Conservation (phyloP, 2,329 filamentous ascomycete genomes). For the Ascomycota sp. region DNA sequence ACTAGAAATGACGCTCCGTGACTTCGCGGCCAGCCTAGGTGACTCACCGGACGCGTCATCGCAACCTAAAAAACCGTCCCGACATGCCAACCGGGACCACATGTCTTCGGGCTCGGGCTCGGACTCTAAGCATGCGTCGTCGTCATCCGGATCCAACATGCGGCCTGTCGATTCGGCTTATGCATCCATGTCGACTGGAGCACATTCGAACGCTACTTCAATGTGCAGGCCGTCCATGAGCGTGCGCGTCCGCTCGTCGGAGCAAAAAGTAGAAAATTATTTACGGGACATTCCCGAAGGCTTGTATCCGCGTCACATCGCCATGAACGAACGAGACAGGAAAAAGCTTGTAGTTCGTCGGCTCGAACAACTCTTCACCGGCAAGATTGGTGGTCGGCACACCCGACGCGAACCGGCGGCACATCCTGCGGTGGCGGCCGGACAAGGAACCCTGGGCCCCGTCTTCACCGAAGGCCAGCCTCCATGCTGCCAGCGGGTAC, state of each 20-base stretch:
- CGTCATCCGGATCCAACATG: slow-evolving; percentile 30
- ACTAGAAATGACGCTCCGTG: slow-evolving; percentile 50
- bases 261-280: slow-evolving; percentile 47
- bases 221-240: slow-evolving; percentile 15
- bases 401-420: slow-evolving; percentile 7
- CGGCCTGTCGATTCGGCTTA: slow-evolving; percentile 41
- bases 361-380: slow-evolving; percentile 66
- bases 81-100: slow-evolving; percentile 16
- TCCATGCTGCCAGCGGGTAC: slow-evolving; percentile 6
- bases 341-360: slow-evolving; percentile 59
- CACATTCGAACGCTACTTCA: slow-evolving; percentile 21
- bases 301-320: slow-evolving; percentile 37
- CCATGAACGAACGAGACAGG: slow-evolving; percentile 52
- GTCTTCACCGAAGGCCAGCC: slow-evolving; percentile 10
- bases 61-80: slow-evolving; percentile 17
- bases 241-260: slow-evolving; percentile 19
- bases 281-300: slow-evolving; percentile 53
- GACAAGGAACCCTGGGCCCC: slow-evolving; percentile 3
- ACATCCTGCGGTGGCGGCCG: slow-evolving; percentile 2
- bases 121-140: slow-evolving; percentile 29
- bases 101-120: slow-evolving; percentile 21
- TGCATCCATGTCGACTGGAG: slow-evolving; percentile 42
- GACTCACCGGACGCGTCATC: slow-evolving; percentile 22
- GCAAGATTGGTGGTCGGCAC: slow-evolving; percentile 32
- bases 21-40: slow-evolving; percentile 46